Percentiles rank a stretch among this genome's conserved stretches.
These are phyloP conservation scores for Pyracantha coccinea DNA, from an alignment of 331 rosid species.

Conservation along the genomic window DNA sequence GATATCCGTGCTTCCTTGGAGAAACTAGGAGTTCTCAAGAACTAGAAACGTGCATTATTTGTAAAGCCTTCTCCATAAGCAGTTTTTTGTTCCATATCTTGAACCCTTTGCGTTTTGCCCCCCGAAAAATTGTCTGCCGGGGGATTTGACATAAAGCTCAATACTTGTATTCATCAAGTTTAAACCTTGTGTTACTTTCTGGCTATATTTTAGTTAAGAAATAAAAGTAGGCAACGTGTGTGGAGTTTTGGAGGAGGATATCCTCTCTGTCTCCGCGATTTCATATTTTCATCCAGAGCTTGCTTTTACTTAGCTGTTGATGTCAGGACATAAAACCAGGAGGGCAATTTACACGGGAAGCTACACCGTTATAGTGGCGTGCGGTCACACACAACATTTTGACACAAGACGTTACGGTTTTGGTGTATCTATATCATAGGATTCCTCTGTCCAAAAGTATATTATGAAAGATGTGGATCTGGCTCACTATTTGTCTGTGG, in stretches of 20 bases:
- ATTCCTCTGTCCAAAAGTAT: background rate
- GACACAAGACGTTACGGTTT: background rate
- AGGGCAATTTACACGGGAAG: background rate
- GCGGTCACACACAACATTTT: background rate
- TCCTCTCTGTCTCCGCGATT: background rate
- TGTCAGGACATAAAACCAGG: background rate
- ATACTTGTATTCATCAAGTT: background rate
- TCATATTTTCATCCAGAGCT: background rate
- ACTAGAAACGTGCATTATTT: conserved; percentile 25
- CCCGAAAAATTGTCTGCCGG: background rate
- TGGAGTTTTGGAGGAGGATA: background rate
- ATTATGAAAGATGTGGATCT: background rate
- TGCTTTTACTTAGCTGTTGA: background rate
- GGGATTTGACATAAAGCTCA: background rate
- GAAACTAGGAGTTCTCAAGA: conserved; percentile 48
- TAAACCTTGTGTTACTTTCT: background rate
- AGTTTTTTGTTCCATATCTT: background rate
- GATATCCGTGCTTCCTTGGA: conserved; percentile 65
- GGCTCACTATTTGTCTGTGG: background rate
- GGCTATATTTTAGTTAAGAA: background rate
- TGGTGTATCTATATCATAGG: background rate
- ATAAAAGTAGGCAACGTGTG: background rate
- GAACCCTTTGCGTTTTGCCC: background rate
- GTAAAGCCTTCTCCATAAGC: background rate
- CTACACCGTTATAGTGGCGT: background rate